These are phyloP conservation scores for Astraeus odoratus DNA, from an alignment of 768 basidiomycete genomes.

Conservation along the genomic window DNA sequence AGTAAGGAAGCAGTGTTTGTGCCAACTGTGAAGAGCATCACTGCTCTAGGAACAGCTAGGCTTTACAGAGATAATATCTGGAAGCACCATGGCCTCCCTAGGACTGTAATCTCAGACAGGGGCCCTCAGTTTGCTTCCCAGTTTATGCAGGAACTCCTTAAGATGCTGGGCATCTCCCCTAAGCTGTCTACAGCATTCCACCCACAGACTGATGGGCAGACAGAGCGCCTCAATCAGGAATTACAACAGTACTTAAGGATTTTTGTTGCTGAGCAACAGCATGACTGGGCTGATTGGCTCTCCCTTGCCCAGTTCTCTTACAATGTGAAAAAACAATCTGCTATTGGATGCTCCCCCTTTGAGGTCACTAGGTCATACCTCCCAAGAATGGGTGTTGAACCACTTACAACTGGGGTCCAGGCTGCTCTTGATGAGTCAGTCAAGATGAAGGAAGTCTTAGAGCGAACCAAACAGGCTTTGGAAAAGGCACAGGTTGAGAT, in stretches of 20 bases:
- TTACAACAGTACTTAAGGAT: constrained; percentile 24
- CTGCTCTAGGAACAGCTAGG: not conserved
- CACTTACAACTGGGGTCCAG: constrained; percentile 1
- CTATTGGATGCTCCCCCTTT: constrained; percentile 21
- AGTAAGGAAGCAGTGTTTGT: not conserved
- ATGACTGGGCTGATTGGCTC: constrained; percentile 23
- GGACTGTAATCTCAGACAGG: not conserved
- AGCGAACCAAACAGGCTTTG: not conserved
- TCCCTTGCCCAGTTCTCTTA: constrained; percentile 23
- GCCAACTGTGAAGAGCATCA: not conserved
- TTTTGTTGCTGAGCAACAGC: constrained; percentile 17
- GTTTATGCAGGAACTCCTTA: not conserved
- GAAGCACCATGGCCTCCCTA: constrained; percentile 1
- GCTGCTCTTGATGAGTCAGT: constrained; percentile 6
- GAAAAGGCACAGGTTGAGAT: constrained; percentile 17
- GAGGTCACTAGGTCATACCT: constrained; percentile 16
- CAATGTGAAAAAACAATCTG: constrained; percentile 19
- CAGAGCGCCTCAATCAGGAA: constrained; percentile 26
- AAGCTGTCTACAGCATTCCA: constrained; percentile 26
- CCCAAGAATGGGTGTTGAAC: constrained; percentile 11
- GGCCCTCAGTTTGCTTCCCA: constrained; percentile 1
- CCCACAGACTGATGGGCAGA: constrained; percentile 32
- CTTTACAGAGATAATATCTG: not conserved
- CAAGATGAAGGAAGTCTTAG: constrained; percentile 11
- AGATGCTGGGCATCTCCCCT: constrained; percentile 8